Evolutionary conservation across 2,329 filamentous ascomycete species (phyloP).

Genomic region (Diplodia intermedia): DNA sequence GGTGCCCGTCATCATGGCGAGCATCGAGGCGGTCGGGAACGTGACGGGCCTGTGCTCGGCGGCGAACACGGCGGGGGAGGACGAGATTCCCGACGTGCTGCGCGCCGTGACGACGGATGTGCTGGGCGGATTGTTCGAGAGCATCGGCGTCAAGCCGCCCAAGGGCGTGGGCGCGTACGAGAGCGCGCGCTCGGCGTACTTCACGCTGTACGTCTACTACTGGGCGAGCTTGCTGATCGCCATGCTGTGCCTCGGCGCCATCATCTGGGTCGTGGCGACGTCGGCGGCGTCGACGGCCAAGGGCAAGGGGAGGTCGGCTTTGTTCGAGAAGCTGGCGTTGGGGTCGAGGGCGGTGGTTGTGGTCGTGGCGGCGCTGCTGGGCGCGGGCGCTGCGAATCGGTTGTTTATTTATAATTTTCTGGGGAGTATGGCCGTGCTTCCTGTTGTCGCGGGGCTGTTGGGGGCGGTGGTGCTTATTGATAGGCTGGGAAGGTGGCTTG

Average conservation of each 20-base stretch:
- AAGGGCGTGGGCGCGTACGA: constrained; percentile 7
- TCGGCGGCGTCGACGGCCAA: not conserved
- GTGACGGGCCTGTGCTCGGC: constrained; percentile 33
- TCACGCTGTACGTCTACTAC: constrained; percentile 46
- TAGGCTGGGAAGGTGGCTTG: not conserved
- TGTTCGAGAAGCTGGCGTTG: not conserved
- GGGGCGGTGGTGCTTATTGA: not conserved
- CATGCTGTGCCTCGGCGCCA: constrained; percentile 46
- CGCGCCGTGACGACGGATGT: not conserved
- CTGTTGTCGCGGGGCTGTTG: constrained; percentile 13
- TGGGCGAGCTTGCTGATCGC: constrained; percentile 49
- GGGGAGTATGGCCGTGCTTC: not conserved
- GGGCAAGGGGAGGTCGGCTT: not conserved
- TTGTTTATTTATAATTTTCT: constrained; percentile 11
- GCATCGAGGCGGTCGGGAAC: constrained; percentile 34
- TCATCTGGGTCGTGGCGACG: constrained; percentile 38
- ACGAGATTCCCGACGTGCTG: not conserved
- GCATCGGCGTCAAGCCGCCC: not conserved
- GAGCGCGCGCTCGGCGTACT: not conserved
- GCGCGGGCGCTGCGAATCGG: not conserved
- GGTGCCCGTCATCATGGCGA: constrained; percentile 29
- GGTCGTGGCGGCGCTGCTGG: not conserved
- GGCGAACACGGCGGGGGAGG: constrained; percentile 12
- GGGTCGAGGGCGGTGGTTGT: not conserved
- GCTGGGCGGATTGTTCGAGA: constrained; percentile 10